These are phyloP conservation scores for Croton laevigatus DNA, from an alignment of 441 rosid species.

Conservation along the genomic window DNA sequence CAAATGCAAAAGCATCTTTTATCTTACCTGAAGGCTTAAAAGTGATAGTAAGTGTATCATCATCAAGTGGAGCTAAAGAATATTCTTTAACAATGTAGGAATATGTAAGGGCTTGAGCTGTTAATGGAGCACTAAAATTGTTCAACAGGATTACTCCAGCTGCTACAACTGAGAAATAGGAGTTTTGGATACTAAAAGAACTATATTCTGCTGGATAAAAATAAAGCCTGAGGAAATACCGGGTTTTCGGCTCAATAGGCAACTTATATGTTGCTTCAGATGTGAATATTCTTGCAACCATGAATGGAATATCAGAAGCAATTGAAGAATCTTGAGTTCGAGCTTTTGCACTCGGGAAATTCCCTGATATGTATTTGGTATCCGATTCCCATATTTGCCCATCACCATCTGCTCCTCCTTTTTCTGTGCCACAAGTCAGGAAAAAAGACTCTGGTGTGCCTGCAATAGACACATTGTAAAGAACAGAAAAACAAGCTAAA, in stretches of 20 bases:
- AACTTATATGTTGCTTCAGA: conserved; percentile 44
- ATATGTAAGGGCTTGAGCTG: conserved; percentile 56
- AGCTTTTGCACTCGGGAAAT: conserved; percentile 28
- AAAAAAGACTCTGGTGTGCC: conserved; percentile 17
- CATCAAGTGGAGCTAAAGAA: conserved; percentile 36
- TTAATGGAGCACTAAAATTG: conserved; percentile 61
- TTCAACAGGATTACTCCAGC: conserved; percentile 41
- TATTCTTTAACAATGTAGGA: conserved; percentile 57
- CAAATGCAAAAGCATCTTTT: conserved; percentile 43
- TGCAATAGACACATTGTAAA: conserved; percentile 19
- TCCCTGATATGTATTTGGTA: conserved; percentile 32
- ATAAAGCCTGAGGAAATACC: conserved; percentile 45
- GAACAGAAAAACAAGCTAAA: conserved; percentile 25
- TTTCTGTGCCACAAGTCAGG: conserved; percentile 45
- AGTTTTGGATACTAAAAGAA: conserved; percentile 36
- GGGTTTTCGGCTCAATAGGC: conserved; percentile 31
- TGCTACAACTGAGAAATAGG: conserved; percentile 51
- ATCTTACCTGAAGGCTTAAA: conserved; percentile 44
- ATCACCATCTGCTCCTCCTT: conserved; percentile 39
- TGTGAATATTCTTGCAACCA: conserved; percentile 59
- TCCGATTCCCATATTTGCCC: conserved; percentile 55
- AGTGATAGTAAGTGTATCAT: conserved; percentile 34
- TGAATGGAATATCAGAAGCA: conserved; percentile 48
- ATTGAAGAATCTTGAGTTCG: conserved; percentile 56
- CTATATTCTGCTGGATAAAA: conserved; percentile 56